A percentile compares a stretch with the other conserved stretches of the same genome.
Evolutionary conservation across 2,329 filamentous ascomycete species (phyloP).

Genomic region (Xylaria sp.): DNA sequence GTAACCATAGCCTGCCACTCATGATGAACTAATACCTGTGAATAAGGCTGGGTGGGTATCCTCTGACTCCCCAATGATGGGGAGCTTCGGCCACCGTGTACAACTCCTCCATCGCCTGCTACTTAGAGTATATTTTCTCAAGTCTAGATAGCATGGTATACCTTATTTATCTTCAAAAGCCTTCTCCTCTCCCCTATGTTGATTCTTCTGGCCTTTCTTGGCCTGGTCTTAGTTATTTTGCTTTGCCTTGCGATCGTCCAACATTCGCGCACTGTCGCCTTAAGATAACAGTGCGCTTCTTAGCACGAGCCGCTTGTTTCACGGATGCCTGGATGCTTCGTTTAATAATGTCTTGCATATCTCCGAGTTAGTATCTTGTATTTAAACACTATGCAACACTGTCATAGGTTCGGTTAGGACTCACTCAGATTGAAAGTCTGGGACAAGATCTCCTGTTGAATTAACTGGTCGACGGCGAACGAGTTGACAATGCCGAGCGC

Average conservation of each 20-base stretch:
- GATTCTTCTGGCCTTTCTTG: background rate
- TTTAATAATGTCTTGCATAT: slow-evolving; percentile 42
- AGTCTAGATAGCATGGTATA: background rate
- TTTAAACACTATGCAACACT: background rate
- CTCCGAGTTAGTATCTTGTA: slow-evolving; percentile 19
- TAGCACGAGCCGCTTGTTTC: slow-evolving; percentile 39
- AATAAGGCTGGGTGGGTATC: background rate
- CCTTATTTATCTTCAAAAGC: slow-evolving; percentile 15
- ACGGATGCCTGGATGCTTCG: slow-evolving; percentile 42
- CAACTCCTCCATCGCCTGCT: background rate
- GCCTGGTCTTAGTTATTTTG: slow-evolving; percentile 3
- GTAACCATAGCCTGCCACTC: background rate
- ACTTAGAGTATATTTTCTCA: background rate
- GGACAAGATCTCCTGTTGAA: slow-evolving; percentile 43
- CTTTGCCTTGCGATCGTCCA: slow-evolving; percentile 5
- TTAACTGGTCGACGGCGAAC: slow-evolving; percentile 40
- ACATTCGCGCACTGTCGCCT: slow-evolving; percentile 37
- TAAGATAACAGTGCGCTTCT: slow-evolving; percentile 39
- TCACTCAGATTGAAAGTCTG: slow-evolving; percentile 43
- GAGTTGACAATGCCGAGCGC: slow-evolving; percentile 44
- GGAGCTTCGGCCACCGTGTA: background rate
- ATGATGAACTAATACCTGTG: background rate
- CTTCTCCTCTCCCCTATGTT: slow-evolving; percentile 1
- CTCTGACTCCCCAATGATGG: background rate
- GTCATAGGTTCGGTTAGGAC: background rate